Evolutionary conservation across 2,329 filamentous ascomycete genomes (phyloP), one percentile per base, ranked within the genome.

Genomic region (Laburnicola sp.): DNA sequence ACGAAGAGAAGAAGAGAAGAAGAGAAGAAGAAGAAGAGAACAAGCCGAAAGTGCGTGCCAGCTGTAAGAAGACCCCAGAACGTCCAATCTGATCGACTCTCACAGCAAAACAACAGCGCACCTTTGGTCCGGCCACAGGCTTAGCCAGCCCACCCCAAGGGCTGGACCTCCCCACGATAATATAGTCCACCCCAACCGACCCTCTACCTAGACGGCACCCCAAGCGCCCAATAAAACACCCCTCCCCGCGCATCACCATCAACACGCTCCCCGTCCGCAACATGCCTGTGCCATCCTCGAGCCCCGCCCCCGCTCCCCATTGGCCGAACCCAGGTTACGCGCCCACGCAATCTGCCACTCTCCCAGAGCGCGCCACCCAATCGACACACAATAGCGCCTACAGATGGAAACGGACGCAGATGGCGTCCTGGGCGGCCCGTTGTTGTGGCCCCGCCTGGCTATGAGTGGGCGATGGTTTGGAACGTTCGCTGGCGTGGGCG

Each of bases 341-440:
- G 65, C 65, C 57, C 51, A 53, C 55, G 46, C 34, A 34, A 50
- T 48, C 53, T 58, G 63, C 59, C 60, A 35, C 23, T 44, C 23
- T 16, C 16, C 16, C 16, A 16, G 16, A 16, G 16, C 16, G 16
- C 35, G 39, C 34, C 45, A 53, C 55, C 65, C 64, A 68, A 56
- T 65, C 56, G 58, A 55, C 36, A 53, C 41, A 53, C 63, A 65
- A 66, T 68, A 67, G 64, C 65, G 65, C 62, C 60, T 67, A 55
- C 44, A 40, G 48, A 26, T 51, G 58, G 59, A 68, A 68, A 68
- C 63, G 50, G 43, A 11, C 34, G 32, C 27, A 37, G 53, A 54
- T 51, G 56, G 50, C 50, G 56, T 51, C 27, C 23, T 38, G 47
- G 10, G 25, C 2, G 16, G 16, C 16, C 16, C 16, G 16, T 16